phyloP scores from a whole-genome alignment of 2,329 filamentous ascomycete genomes.

The Dactylellina haptotyla region DNA sequence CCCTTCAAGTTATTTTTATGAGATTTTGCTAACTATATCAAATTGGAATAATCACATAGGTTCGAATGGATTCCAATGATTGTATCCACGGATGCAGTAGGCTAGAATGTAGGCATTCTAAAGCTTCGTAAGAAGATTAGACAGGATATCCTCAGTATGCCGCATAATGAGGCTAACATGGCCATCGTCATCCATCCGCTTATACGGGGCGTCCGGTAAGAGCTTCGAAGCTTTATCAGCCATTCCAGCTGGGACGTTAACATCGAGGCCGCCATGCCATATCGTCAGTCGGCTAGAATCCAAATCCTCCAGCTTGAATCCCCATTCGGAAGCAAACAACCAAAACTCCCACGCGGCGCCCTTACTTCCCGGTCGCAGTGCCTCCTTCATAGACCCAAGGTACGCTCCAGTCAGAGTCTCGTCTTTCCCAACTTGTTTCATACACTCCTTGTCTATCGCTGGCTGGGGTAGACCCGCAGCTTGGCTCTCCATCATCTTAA shows the following conservation, averaged over 20 bases:
- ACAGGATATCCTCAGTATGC: constrained; percentile 26
- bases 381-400: constrained; percentile 55
- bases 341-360: constrained; percentile 58
- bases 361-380: constrained; percentile 57
- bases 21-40: too few species aligned
- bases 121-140: background rate
- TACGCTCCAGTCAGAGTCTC: constrained; percentile 56
- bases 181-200: constrained; percentile 15
- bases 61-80: too few species aligned
- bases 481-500: constrained; percentile 57
- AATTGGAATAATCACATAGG: too few species aligned
- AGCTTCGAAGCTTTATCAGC: constrained; percentile 23
- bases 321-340: constrained; percentile 59
- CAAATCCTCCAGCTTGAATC: constrained; percentile 58
- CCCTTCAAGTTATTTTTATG: too few species aligned
- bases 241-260: constrained; percentile 35
- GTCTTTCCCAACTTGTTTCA: constrained; percentile 50
- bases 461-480: constrained; percentile 54
- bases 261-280: constrained; percentile 59
- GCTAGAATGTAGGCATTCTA: too few species aligned
- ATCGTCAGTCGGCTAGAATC: constrained; percentile 57
- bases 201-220: constrained; percentile 11
- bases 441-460: constrained; percentile 55
- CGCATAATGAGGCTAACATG: constrained; percentile 38
- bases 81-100: too few species aligned